Percentiles rank a stretch among this genome's conserved stretches.
Conservation (phyloP, 139 green algal species). For the Chlorella sp. region DNA sequence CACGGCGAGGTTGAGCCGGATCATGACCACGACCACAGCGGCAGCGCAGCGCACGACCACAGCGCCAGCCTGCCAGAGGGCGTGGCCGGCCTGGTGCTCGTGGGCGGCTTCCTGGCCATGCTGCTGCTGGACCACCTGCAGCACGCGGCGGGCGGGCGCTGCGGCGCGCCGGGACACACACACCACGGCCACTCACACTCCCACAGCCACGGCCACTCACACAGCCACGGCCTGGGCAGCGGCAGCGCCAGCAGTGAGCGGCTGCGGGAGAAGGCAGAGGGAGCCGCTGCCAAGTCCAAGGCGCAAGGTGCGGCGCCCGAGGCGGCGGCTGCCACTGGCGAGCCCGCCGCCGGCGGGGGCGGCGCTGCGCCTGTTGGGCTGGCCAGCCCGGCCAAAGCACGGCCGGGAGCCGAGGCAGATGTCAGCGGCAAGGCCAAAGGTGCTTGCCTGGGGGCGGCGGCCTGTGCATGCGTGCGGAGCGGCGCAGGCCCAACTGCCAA, state of each 20-base stretch:
- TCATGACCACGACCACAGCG: constrained; percentile 11
- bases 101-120: constrained; percentile 63
- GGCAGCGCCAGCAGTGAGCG: background rate
- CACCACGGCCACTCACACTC: constrained; percentile 13
- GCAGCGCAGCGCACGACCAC: background rate
- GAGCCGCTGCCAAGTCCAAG: background rate
- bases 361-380: too few species aligned
- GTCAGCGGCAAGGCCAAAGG: constrained; percentile 19
- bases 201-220: constrained; percentile 9
- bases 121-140: constrained; percentile 60
- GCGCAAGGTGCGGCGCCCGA: background rate
- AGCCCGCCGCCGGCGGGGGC: too few species aligned
- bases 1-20: background rate
- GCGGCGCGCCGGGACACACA: constrained; percentile 3
- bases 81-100: constrained; percentile 50
- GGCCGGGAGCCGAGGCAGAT: background rate
- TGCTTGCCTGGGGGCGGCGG: background rate
- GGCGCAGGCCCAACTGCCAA: too few species aligned
- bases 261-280: constrained; percentile 1
- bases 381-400: background rate
- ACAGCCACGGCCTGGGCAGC: background rate
- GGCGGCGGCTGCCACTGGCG: background rate
- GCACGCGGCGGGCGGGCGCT: constrained; percentile 30
- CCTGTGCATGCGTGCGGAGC: background rate
- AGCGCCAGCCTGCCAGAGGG: constrained; percentile 26